Evolutionary conservation across 495 filamentous ascomycete genomes (phyloP), one percentile per base, ranked within the genome.

Genomic region (Penicillium desertorum): DNA sequence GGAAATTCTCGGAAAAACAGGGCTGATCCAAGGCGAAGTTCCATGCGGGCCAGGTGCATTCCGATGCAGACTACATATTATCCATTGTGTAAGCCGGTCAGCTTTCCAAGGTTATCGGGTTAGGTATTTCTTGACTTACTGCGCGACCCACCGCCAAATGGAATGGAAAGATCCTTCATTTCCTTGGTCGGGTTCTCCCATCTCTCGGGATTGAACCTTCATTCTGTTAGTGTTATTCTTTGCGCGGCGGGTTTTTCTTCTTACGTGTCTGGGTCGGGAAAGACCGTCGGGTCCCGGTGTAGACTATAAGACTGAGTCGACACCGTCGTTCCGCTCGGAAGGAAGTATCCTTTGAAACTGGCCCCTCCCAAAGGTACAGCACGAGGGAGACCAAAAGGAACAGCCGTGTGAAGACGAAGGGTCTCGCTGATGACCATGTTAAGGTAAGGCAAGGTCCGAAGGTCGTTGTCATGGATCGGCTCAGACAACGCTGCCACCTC

Each of bases 91-190:
- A 30, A 30, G 29, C 29, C 29, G 29, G 9, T 11, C 3, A 54
- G 19, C 22, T 52, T 34, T 17, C 5, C 20, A 44, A 45, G 32
- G 5, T 10, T 30, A 11, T 30, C 29, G 0, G 9, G 9, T 8
- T 29, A 10, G 4, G 8, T 30, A 30, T 30, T 11, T 30, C 9
- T 30, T 30, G 10, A 70, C 68, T 59, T 52, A 73, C 73, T 67
- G 27, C 77, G 69, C 17, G 67, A 71, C 5, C 81, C 82, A 17
- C 70, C 80, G 0, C 83, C 81, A 60, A 82, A 86, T 0, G 81
- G 71, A 54, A 83, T 61, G 10, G 78, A 81, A 5, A 73, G 68
- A 37, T 82, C 72, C 52, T 81, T 83, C 78, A 83, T 83, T 16
- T 62, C 74, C 45, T 73, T 75, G 0, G 78, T 79, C 0, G 76